Base-by-base conservation (phyloP, 129 eudicot genomes). In the Flaveria robusta region DNA sequence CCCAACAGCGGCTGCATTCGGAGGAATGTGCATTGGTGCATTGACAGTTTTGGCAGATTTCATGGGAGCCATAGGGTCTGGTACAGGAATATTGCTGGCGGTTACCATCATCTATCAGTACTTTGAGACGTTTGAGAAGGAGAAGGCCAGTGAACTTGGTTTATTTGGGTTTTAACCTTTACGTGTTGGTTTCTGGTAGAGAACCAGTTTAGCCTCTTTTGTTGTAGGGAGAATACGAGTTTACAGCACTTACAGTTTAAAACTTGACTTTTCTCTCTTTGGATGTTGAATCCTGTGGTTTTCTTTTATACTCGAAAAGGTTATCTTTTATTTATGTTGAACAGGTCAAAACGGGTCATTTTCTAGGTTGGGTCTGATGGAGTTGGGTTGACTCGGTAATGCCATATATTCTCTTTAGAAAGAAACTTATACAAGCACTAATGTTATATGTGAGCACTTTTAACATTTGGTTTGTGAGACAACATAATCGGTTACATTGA, bases 21-120 rank as follows among this genome's bases (percentile, higher is more conserved):
- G 85, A 64, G 85, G 85, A 34, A 75, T 81, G 85, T 81, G 85
- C 23, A 81, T 81, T 12, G 85, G 85, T 56, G 85, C 81, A 3
- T 64, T 81, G 77, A 75, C 85, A 2, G 77, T 81, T 46, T 50
- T 75, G 39, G 85, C 85, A n/a, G 85, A 81, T 75, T 75, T 81
- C 67, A 81, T 75, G 85, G 85, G 85, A 51, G 85, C 85, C 27
- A 81, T 81, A 4, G 85, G 85, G 3, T 75, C 84, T 0, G 84
- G 84, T 7, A 81, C 84, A 6, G 81, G 81, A 60, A 81, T 81
- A 11, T 64, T 81, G 71, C 81, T 81, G 10, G 84, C 84, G 0
- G 84, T 81, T 12, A 81, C 84, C 7, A 81, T 81, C 67, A 81
- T 81, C 16, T 81, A 75, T 51, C 84, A 81, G 58, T 81, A 75